These are phyloP conservation scores for Daedaleopsis nitida DNA, from an alignment of 768 basidiomycete species.

Conservation along the genomic window DNA sequence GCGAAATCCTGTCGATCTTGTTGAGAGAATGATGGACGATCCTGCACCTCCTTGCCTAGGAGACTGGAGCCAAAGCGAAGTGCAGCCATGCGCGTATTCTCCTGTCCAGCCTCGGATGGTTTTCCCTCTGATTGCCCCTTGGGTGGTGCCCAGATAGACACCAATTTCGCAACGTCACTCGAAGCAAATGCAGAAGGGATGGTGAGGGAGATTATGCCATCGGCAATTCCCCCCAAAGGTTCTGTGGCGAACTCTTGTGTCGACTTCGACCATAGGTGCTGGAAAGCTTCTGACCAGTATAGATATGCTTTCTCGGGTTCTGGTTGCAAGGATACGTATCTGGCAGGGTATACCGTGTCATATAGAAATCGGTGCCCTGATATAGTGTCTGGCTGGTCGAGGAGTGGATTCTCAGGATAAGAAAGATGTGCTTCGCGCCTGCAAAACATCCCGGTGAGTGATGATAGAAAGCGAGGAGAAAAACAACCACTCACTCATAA, in stretches of 20 bases:
- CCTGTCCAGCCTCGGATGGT: no score
- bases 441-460: background rate
- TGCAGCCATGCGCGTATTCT: no score
- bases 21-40: no score
- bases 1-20: no score
- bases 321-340: no score
- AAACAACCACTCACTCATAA: background rate
- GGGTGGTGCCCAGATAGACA: background rate
- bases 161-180: background rate
- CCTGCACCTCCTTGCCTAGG: no score
- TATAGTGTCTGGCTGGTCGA: no score
- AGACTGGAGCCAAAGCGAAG: no score
- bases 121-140: no score
- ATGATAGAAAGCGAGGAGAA: background rate
- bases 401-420: background rate
- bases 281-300: background rate
- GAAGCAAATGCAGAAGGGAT: background rate
- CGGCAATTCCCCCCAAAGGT: background rate
- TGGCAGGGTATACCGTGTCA: no score
- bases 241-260: background rate
- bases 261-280: background rate
- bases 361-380: no score
- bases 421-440: background rate
- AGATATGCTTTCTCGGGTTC: background rate
- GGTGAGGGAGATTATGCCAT: background rate